These are phyloP conservation scores for Scytalidium sp. DNA, from an alignment of 2,329 filamentous ascomycete species.

Conservation along the genomic window DNA sequence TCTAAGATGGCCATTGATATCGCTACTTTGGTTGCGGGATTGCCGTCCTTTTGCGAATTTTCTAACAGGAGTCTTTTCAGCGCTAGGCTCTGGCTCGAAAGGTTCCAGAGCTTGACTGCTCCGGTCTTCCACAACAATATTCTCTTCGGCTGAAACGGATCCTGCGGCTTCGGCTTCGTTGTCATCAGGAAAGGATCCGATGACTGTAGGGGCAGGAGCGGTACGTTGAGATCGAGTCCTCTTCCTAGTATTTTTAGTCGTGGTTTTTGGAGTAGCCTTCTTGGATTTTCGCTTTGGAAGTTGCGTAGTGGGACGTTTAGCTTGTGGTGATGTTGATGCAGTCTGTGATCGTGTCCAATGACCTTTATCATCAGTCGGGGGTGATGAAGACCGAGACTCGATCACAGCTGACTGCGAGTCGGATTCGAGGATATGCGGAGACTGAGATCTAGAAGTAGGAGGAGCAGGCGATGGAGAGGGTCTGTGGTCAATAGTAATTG, in stretches of 20 bases:
- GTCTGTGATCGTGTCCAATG: background rate
- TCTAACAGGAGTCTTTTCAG: background rate
- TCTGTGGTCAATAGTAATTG: background rate
- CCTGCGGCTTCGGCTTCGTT: background rate
- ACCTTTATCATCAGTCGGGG: background rate
- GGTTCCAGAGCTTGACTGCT: background rate
- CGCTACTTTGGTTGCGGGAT: background rate
- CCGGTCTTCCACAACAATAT: background rate
- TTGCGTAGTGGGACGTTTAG: background rate
- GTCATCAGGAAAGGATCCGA: background rate
- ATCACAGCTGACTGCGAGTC: slow-evolving; percentile 1
- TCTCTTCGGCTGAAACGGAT: background rate
- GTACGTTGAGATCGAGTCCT: background rate
- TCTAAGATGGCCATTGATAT: background rate
- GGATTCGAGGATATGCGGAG: background rate
- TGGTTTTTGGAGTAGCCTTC: too few species aligned
- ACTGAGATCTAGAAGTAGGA: background rate
- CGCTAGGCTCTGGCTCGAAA: background rate
- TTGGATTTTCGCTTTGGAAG: background rate
- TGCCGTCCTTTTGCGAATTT: background rate
- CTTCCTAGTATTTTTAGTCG: background rate
- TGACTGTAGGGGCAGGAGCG: background rate
- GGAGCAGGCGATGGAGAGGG: background rate
- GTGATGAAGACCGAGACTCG: slow-evolving; percentile 1
- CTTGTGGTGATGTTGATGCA: background rate